These are phyloP conservation scores for Schizosaccharomyces pombe DNA, from an alignment of 805 yeast species.

Conservation along the genomic window ASM294v3 CU329670.1:379501-380000, in stretches of 20 bases:
- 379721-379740: background rate
- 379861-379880: too few relatives aligned
- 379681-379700: background rate
- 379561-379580: constrained; percentile 9
- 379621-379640: too few relatives aligned
- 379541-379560: constrained; percentile 30
- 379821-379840: background rate
- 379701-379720: background rate
- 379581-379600: background rate
- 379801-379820: background rate
- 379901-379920: background rate
- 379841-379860: too few relatives aligned
- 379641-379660: background rate
- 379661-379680: background rate
- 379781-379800: background rate
- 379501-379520: constrained; percentile 52
- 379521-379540: constrained; percentile 34
- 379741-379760: too few relatives aligned
- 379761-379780: too few relatives aligned
- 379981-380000: too few relatives aligned
- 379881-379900: background rate
- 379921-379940: too few relatives aligned
- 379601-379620: background rate
- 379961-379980: too few relatives aligned
- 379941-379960: background rate